Evolutionary conservation across 176 grass and related monocot species (phyloP).

Genomic region (Triticum turgidum): DNA sequence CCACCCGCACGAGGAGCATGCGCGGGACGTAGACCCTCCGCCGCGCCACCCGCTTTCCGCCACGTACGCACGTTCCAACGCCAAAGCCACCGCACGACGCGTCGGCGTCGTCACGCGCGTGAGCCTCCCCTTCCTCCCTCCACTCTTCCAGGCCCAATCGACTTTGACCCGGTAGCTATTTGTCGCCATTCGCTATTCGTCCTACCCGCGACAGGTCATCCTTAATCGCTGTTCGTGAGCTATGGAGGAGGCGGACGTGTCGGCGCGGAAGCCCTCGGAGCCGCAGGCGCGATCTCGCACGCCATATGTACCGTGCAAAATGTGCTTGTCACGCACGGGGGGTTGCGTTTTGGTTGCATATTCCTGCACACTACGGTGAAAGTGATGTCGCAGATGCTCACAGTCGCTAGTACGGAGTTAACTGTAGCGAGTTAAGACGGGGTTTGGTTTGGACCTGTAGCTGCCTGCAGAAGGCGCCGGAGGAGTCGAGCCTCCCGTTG

Average conservation of each 20-base stretch:
- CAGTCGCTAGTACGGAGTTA: background rate
- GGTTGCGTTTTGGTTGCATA: background rate
- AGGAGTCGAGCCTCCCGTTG: background rate
- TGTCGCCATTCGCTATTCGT: background rate
- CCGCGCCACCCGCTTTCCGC: background rate
- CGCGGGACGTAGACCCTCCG: conserved; percentile 16
- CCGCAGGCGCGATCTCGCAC: conserved; percentile 7
- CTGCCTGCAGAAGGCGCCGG: background rate
- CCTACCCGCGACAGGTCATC: conserved; percentile 21
- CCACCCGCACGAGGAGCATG: conserved; percentile 21
- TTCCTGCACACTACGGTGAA: background rate
- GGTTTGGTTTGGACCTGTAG: background rate
- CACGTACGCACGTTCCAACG: conserved; percentile 11
- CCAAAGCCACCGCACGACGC: background rate
- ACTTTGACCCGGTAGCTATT: background rate
- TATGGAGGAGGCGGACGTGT: conserved; percentile 15
- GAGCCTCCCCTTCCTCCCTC: too few species aligned
- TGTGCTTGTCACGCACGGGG: background rate
- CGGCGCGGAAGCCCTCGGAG: background rate
- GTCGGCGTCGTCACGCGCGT: background rate
- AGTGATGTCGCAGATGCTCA: background rate
- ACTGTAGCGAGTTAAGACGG: background rate
- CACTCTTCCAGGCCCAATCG: background rate
- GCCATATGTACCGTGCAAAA: background rate
- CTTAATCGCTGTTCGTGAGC: background rate